A percentile compares a stretch with the other conserved stretches of the same genome.
These are phyloP conservation scores for Cytospora piceicola DNA, from an alignment of 2,329 filamentous ascomycete species.

Conservation along the genomic window DNA sequence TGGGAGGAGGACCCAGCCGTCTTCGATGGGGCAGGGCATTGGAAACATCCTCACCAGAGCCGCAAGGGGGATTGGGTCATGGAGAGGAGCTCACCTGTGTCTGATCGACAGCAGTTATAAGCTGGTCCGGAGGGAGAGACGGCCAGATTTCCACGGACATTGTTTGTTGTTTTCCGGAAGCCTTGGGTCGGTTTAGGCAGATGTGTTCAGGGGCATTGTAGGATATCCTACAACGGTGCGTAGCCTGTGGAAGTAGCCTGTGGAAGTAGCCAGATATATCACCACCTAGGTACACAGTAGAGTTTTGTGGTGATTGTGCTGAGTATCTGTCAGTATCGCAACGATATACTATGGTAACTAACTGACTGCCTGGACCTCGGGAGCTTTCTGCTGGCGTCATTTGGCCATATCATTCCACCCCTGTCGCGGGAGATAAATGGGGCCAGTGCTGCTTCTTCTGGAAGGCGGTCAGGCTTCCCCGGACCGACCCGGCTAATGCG, in stretches of 20 bases:
- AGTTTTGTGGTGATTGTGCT: slow-evolving; percentile 6
- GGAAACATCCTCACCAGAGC: too few species aligned
- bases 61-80: too few species aligned
- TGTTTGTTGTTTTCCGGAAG: not conserved
- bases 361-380: not conserved
- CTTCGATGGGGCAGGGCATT: slow-evolving; percentile 16
- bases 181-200: slow-evolving; percentile 34
- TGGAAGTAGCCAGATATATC: not conserved
- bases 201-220: slow-evolving; percentile 30
- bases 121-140: slow-evolving; percentile 53
- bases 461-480: slow-evolving; percentile 1
- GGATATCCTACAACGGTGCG: not conserved
- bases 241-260: slow-evolving; percentile 12
- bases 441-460: not conserved
- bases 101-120: slow-evolving; percentile 54
- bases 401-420: not conserved
- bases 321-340: too few species aligned
- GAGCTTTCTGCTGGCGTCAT: slow-evolving; percentile 7
- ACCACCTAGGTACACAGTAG: not conserved
- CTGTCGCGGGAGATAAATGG: not conserved
- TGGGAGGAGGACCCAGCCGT: slow-evolving; percentile 25
- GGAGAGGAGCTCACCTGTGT: slow-evolving; percentile 50
- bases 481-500: not conserved
- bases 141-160: slow-evolving; percentile 67
- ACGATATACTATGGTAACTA: not conserved